phyloP scores from a whole-genome alignment of 2,329 filamentous ascomycete genomes.

The Neonectria faginata region DNA sequence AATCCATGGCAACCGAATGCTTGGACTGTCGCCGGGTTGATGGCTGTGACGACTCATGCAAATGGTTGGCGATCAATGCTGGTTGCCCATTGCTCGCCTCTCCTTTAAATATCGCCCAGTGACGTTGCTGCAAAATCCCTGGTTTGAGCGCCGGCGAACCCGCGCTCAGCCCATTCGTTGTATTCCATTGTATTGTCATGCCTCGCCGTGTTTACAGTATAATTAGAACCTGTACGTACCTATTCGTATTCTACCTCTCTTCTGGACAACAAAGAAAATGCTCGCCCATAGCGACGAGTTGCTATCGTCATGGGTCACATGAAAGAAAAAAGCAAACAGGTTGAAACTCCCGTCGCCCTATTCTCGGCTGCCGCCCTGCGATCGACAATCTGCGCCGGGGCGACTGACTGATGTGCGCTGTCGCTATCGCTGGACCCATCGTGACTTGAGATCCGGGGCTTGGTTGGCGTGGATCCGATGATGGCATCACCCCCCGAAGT shows the following conservation, averaged over 20 bases:
- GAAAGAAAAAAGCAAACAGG: constrained; percentile 21
- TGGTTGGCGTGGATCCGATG: constrained; percentile 4
- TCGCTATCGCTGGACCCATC: constrained; percentile 15
- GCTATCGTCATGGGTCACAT: constrained; percentile 15
- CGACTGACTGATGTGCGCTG: constrained; percentile 16
- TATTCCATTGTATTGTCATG: not conserved
- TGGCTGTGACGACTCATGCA: not conserved
- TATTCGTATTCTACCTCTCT: too few species aligned
- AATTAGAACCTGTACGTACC: constrained; percentile 17
- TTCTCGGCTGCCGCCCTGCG: constrained; percentile 19
- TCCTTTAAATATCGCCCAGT: constrained; percentile 7
- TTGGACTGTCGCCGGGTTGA: constrained; percentile 6
- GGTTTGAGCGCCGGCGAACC: constrained; percentile 1
- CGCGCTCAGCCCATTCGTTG: not conserved
- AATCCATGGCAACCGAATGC: constrained; percentile 9
- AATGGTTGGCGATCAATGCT: constrained; percentile 5
- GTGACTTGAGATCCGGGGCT: constrained; percentile 18
- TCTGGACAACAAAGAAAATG: constrained; percentile 17
- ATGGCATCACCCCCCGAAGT: not conserved
- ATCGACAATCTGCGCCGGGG: constrained; percentile 7
- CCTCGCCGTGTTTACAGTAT: constrained; percentile 6
- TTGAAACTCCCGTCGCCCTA: constrained; percentile 16
- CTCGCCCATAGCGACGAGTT: not conserved
- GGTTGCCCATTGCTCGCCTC: constrained; percentile 1
- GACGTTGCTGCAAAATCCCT: constrained; percentile 10